Evolutionary conservation across 2,329 filamentous ascomycete species (phyloP).

Genomic region (Pseudogymnoascus sp.): DNA sequence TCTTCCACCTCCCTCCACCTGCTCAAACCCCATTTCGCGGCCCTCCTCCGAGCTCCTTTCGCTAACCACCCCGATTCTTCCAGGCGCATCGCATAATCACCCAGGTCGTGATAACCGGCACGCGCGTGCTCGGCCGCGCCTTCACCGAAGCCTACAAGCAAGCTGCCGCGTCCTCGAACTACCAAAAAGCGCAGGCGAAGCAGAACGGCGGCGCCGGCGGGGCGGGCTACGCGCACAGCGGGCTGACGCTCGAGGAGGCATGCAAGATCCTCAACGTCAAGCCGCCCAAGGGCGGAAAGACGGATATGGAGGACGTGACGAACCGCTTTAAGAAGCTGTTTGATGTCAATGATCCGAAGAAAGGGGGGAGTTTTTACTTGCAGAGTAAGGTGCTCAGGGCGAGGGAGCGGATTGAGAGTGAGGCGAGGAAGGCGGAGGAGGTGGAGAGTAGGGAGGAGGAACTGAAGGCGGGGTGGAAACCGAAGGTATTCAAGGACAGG

Average conservation of each 20-base stretch:
- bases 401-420: constrained; percentile 83
- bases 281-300: constrained; percentile 69
- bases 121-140: constrained; percentile 84
- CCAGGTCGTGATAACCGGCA: constrained; percentile 84
- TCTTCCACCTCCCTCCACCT: not conserved
- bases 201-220: constrained; percentile 38
- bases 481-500: constrained; percentile 88
- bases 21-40: not conserved
- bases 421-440: constrained; percentile 65
- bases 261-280: constrained; percentile 96
- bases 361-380: constrained; percentile 94
- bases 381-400: constrained; percentile 94
- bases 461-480: constrained; percentile 79
- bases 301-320: constrained; percentile 71
- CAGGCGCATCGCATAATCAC: constrained; percentile 93
- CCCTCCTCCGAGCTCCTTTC: not conserved
- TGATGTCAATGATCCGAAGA: constrained; percentile 88
- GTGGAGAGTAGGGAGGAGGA: constrained; percentile 69
- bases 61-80: not conserved
- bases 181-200: constrained; percentile 66
- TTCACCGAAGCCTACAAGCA: constrained; percentile 94
- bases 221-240: constrained; percentile 47
- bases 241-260: constrained; percentile 90
- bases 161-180: constrained; percentile 78
- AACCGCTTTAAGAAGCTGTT: constrained; percentile 91